Evolutionary conservation across 169 alveolate genomes (phyloP), one percentile per base, ranked within the genome.

Genomic region (Cryptosporidium parvum): DNA sequence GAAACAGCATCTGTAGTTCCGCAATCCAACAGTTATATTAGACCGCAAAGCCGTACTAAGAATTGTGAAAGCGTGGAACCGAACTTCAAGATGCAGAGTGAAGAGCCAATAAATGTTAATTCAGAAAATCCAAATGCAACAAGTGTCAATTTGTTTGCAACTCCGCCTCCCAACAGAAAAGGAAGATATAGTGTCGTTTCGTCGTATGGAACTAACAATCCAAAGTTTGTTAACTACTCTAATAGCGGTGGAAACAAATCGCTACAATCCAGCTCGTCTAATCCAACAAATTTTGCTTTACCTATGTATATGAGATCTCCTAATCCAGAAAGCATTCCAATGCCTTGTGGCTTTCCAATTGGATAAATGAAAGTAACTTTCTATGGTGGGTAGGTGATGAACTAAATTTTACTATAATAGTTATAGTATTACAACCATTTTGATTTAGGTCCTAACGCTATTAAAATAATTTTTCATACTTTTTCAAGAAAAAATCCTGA

Each of bases 281-380:
- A 80, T 44, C 89, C 89, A 21, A 80, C 89, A 37, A 80, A 80
- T 62, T 80, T 80, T 39, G 89, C 89, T 44, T 51, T 80, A 16
- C 89, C 89, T 44, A 80, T 80, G 89, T 80, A 80, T 62, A 80
- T 80, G 89, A 80, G 89, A 65, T 80, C 89, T 37, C 89, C 89
- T 21, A 80, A 80, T 65, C 89, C 89, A 62, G 89, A 80, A 65
- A 80, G 65, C 33, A 62, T 80, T 7, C 89, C 89, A 29, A 80
- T 80, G 89, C 89, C 89, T 26, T 80, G 89, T 62, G 89, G 89
- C 7, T 80, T 80, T 29, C 89, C 89, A 29, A 80, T 65, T 39
- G 89, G 67, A 56, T 56, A 56, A 26, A 3, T 56, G 26, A 56
- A 56, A 26, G 37, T 26, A 37, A 21, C 7, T 26, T 56, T 26